Conservation (phyloP, 2,329 filamentous ascomycete species). For the Thelonectria discophora region DNA sequence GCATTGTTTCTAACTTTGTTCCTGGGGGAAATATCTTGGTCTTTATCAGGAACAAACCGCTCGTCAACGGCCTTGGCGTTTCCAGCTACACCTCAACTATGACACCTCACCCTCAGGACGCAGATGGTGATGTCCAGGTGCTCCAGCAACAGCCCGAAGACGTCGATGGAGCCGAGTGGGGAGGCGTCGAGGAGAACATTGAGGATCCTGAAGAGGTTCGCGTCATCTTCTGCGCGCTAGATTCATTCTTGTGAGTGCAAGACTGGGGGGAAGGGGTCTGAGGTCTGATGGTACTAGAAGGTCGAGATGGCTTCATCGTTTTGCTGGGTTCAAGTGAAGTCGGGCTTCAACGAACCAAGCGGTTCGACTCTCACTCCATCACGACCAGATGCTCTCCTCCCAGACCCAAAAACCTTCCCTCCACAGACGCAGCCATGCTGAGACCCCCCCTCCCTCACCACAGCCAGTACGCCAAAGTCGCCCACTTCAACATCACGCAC, state of each 20-base stretch:
- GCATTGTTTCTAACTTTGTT: background rate
- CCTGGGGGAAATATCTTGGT: background rate
- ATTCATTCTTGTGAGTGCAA: slow-evolving; percentile 72
- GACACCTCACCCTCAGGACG: slow-evolving; percentile 18
- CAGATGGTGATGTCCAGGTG: slow-evolving; percentile 28
- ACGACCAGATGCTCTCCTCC: background rate
- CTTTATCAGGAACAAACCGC: too few relatives aligned
- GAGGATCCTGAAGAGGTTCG: slow-evolving; percentile 81
- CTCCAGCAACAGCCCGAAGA: slow-evolving; percentile 45
- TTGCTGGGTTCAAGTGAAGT: background rate
- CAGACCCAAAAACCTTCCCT: background rate
- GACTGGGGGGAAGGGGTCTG: slow-evolving; percentile 1
- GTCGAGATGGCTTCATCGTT: slow-evolving; percentile 15
- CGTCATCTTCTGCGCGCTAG: slow-evolving; percentile 82
- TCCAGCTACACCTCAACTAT: slow-evolving; percentile 25
- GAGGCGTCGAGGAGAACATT: slow-evolving; percentile 70
- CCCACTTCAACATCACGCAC: slow-evolving; percentile 92
- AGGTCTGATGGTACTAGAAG: slow-evolving; percentile 8
- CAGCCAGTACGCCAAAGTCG: slow-evolving; percentile 84
- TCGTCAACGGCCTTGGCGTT: too few relatives aligned
- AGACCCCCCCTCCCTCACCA: slow-evolving; percentile 13
- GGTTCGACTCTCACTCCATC: background rate
- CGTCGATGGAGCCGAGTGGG: slow-evolving; percentile 60
- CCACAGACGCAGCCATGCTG: slow-evolving; percentile 24
- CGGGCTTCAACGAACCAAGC: slow-evolving; percentile 3